Conservation (phyloP, 1,139 yeast species). For the Hyphopichia pseudoburtonii region DNA sequence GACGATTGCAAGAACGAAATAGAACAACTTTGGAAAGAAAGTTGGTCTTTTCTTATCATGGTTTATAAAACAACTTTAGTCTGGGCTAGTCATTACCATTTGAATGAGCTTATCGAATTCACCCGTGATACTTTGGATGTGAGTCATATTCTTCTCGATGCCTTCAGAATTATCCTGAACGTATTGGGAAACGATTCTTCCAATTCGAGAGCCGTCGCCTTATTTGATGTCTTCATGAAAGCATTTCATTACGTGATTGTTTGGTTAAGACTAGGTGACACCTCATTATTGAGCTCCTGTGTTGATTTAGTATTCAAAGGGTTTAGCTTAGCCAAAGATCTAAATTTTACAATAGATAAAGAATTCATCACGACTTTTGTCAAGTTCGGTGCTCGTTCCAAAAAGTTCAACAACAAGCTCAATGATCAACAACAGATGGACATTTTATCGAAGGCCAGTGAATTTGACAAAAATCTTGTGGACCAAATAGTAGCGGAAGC, state of each 20-base stretch:
- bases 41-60: conserved; percentile 73
- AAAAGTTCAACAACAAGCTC: conserved; percentile 63
- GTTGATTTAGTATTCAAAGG: conserved; percentile 69
- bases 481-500: conserved; percentile 50
- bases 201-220: conserved; percentile 15
- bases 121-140: conserved; percentile 85
- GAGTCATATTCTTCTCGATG: conserved; percentile 64
- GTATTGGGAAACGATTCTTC: conserved; percentile 16
- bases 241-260: conserved; percentile 65
- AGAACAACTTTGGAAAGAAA: conserved; percentile 57
- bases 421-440: conserved; percentile 59
- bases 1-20: conserved; percentile 14
- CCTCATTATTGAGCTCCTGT: conserved; percentile 70
- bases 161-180: conserved; percentile 57
- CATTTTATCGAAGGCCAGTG: conserved; percentile 56
- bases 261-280: conserved; percentile 83
- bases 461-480: conserved; percentile 53
- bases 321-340: conserved; percentile 59
- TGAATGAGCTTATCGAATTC: conserved; percentile 66
- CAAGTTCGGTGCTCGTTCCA: conserved; percentile 64
- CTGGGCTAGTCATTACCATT: conserved; percentile 70
- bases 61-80: conserved; percentile 64
- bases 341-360: conserved; percentile 47
- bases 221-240: conserved; percentile 39
- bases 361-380: conserved; percentile 53